Conservation (phyloP, 2,329 filamentous ascomycete species). For the Paraconiothyrium sp. region DNA sequence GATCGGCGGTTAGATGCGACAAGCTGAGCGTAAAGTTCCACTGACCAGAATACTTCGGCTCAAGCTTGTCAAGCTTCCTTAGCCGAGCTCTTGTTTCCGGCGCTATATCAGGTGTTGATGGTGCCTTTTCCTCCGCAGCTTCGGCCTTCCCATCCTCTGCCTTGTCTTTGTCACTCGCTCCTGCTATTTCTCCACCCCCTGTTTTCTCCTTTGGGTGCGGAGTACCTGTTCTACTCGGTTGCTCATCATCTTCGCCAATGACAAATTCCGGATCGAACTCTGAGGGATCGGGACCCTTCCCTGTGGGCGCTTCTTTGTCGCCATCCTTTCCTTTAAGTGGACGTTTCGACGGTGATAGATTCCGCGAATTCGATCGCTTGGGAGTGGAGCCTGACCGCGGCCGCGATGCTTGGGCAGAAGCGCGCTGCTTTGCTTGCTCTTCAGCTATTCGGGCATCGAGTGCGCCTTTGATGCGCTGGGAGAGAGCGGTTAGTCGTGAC, state of each 20-base stretch:
- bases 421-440: constrained; percentile 83
- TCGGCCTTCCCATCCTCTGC: constrained; percentile 44
- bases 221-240: constrained; percentile 69
- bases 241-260: constrained; percentile 81
- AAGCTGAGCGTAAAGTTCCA: constrained; percentile 7
- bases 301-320: constrained; percentile 53
- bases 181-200: constrained; percentile 31
- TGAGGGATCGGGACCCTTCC: constrained; percentile 78
- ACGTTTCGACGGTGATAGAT: constrained; percentile 50
- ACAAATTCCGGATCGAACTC: constrained; percentile 89
- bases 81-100: constrained; percentile 79
- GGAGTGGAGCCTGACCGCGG: constrained; percentile 57
- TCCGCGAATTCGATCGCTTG: constrained; percentile 56
- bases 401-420: constrained; percentile 53
- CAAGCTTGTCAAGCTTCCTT: constrained; percentile 88
- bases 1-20: constrained; percentile 27
- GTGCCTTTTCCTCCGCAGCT: constrained; percentile 30
- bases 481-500: constrained; percentile 30
- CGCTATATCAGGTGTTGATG: constrained; percentile 67
- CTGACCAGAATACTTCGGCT: constrained; percentile 82
- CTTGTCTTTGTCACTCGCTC: constrained; percentile 37
- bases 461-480: constrained; percentile 80
- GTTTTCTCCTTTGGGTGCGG: constrained; percentile 60
- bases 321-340: constrained; percentile 41
- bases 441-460: constrained; percentile 90